phyloP scores from a whole-genome alignment of 345 rosid genomes.

The Barbarea vulgaris region DNA sequence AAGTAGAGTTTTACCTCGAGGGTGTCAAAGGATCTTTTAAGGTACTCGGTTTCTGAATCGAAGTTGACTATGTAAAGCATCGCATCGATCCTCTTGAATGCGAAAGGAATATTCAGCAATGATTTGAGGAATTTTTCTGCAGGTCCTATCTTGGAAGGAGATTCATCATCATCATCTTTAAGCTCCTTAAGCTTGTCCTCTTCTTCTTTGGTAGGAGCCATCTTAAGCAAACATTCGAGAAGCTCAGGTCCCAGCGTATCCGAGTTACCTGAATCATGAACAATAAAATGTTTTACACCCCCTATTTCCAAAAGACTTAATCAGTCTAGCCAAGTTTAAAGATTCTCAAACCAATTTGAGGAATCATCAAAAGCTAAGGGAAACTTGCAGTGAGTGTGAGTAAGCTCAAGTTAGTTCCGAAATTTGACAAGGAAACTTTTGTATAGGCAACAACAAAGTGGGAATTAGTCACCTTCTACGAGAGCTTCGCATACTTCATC shows the following conservation, averaged over 20 bases:
- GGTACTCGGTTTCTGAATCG: constrained; percentile 87
- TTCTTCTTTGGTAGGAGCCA: constrained; percentile 96
- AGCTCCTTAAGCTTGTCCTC: constrained; percentile 74
- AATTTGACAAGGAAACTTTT: neutral
- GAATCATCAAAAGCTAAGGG: neutral
- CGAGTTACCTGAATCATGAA: constrained; percentile 63
- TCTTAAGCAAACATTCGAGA: constrained; percentile 84
- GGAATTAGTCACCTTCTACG: constrained; percentile 60
- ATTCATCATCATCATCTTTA: constrained; percentile 53
- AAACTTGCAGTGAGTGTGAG: neutral
- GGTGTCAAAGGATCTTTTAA: constrained; percentile 71
- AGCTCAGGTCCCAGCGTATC: constrained; percentile 92
- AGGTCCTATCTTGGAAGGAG: constrained; percentile 78
- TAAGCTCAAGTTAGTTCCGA: neutral
- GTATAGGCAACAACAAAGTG: neutral
- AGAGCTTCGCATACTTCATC: constrained; percentile 97
- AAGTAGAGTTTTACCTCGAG: constrained; percentile 55
- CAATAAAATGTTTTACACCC: neutral
- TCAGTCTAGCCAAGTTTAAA: neutral
- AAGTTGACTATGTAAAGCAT: constrained; percentile 88
- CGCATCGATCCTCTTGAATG: constrained; percentile 88
- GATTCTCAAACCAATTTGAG: neutral
- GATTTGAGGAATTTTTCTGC: constrained; percentile 94
- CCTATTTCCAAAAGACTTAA: neutral
- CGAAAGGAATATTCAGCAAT: constrained; percentile 76